These are phyloP conservation scores for Hypoxylon sp. DNA, from an alignment of 2,329 filamentous ascomycete genomes.

Conservation along the genomic window DNA sequence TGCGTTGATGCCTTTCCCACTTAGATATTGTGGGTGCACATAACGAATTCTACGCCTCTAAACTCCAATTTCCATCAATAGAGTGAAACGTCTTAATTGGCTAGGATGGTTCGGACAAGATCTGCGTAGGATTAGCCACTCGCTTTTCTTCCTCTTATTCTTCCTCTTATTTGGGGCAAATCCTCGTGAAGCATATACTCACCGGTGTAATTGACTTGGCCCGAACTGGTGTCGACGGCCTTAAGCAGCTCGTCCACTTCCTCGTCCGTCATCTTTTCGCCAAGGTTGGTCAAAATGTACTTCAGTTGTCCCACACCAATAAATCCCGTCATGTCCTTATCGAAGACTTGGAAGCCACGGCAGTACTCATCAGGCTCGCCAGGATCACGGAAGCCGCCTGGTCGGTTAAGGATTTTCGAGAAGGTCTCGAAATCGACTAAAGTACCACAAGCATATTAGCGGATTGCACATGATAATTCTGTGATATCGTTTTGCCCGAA, in stretches of 20 bases:
- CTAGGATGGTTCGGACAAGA: constrained; percentile 87
- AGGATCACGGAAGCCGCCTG: constrained; percentile 97
- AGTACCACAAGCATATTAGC: constrained; percentile 30
- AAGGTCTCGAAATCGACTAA: constrained; percentile 98
- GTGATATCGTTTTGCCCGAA: neutral
- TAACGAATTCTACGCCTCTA: constrained; percentile 42
- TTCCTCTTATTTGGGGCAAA: neutral
- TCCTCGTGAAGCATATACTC: constrained; percentile 54
- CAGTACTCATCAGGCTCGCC: constrained; percentile 99
- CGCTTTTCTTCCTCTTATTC: neutral
- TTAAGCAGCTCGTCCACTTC: constrained; percentile 99
- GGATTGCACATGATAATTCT: neutral
- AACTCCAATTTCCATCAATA: constrained; percentile 49
- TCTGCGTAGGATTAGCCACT: constrained; percentile 64
- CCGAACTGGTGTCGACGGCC: constrained; percentile 94
- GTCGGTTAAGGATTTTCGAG: constrained; percentile 95
- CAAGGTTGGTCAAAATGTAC: constrained; percentile 97
- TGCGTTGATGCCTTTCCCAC: constrained; percentile 25
- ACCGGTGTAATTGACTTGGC: constrained; percentile 98
- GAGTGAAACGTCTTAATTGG: constrained; percentile 71
- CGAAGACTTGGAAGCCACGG: constrained; percentile 98
- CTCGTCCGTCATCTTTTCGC: constrained; percentile 99
- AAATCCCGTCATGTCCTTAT: constrained; percentile 98
- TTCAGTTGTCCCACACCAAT: constrained; percentile 98
- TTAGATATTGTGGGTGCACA: constrained; percentile 35